phyloP scores from a whole-genome alignment of 2,329 filamentous ascomycete genomes.

The Penicillium sp. region DNA sequence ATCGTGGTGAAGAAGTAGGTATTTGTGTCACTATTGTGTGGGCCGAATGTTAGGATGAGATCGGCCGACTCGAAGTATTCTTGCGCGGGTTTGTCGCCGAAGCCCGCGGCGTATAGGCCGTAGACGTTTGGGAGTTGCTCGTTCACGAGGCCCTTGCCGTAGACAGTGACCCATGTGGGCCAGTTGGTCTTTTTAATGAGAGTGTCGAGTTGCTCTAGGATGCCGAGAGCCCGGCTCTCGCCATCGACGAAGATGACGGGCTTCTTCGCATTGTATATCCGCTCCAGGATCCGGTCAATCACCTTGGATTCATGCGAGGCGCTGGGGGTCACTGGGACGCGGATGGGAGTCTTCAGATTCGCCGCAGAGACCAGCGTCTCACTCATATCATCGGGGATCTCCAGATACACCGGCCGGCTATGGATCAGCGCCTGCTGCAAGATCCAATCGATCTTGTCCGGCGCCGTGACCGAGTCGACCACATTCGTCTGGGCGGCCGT shows the following conservation, averaged over 20 bases:
- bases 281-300: constrained; percentile 40
- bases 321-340: constrained; percentile 15
- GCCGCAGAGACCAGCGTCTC: constrained; percentile 22
- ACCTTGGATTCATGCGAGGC: constrained; percentile 17
- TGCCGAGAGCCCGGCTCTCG: constrained; percentile 47
- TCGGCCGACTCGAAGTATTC: constrained; percentile 44
- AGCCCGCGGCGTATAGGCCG: constrained; percentile 52
- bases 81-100: constrained; percentile 35
- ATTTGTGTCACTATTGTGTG: constrained; percentile 47
- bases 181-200: constrained; percentile 48
- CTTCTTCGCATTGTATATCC: constrained; percentile 49
- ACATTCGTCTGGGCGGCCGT: constrained; percentile 54
- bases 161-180: constrained; percentile 52
- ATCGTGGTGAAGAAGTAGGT: constrained; percentile 76
- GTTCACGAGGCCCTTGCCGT: constrained; percentile 55
- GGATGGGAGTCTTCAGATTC: constrained; percentile 22
- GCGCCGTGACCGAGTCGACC: constrained; percentile 47
- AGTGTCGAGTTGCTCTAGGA: constrained; percentile 45
- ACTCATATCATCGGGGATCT: constrained; percentile 58
- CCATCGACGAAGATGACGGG: constrained; percentile 58
- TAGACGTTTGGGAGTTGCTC: constrained; percentile 52
- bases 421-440: constrained; percentile 55
- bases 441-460: constrained; percentile 55
- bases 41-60: constrained; percentile 40
- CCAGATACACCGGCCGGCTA: constrained; percentile 58